Evolutionary conservation across 805 yeast genomes (phyloP), one percentile per base, ranked within the genome.

Genomic region (Wickerhamomyces alni): DNA sequence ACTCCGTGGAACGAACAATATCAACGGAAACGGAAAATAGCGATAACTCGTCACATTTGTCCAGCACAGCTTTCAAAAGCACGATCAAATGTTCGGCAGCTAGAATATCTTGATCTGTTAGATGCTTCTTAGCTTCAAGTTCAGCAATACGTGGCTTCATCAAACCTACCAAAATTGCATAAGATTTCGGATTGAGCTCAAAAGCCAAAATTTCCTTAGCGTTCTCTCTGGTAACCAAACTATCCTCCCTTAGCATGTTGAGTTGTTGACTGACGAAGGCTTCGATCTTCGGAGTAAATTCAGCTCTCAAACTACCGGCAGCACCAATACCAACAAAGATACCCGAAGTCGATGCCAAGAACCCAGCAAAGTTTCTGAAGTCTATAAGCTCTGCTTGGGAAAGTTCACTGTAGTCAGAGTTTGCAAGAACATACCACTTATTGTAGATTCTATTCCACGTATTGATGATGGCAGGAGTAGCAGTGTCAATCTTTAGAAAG

Each of bases 321-420:
- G 44, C 38, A 35, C 57, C 59, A 25, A 58, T 42, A 37, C 51
- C 45, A 39, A 81, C 54, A 41, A 82, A 73, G 13, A 80, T 69
- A 33, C 94, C 87, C 36, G 86, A 74, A 0, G 82, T 63, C 0
- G 87, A 75, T 2, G 87, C 86, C 43, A 86, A 58, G 43, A 81
- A 78, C 8, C 91, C 93, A 2, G 87, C 79, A 53, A 72, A 80
- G 52, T 80, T 82, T 49, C 83, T 66, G 58, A 78, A 77, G 19
- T 77, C 71, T 9, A 64, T 49, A 33, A 59, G 42, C 57, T 75
- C 62, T 51, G 70, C 50, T 49, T 62, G 44, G 37, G 58, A 51
- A 7, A 61, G 38, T 22, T 49, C 52, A 28, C 47, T 32, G 30
- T 52, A 45, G 39, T 51, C 48, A 17, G 51, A 37, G 25, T 44